Evolutionary conservation across 768 basidiomycete genomes (phyloP).

Genomic region (Lanmaoa rubissima): DNA sequence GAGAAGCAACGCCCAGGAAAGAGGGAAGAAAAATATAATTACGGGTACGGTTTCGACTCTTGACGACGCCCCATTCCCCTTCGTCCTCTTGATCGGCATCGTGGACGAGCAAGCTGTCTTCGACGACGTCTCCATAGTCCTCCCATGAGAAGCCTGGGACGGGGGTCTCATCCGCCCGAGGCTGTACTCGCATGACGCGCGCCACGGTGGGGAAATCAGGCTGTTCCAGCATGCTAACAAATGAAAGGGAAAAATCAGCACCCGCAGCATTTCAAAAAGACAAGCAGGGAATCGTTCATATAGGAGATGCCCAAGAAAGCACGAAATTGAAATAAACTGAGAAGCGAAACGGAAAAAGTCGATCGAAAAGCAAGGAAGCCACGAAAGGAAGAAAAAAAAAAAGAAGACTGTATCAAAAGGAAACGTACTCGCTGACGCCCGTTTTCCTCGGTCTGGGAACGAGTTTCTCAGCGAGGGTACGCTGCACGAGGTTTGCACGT

Average conservation of each 20-base stretch:
- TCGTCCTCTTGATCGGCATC: conserved; percentile 73
- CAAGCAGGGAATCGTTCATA: not conserved
- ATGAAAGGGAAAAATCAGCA: not conserved
- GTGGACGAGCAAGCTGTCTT: conserved; percentile 39
- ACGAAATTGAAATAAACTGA: not conserved
- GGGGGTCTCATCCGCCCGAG: conserved; percentile 54
- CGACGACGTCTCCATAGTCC: conserved; percentile 69
- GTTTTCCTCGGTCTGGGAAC: conserved; percentile 66
- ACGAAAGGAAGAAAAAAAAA: not conserved
- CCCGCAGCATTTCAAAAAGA: not conserved
- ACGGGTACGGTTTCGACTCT: conserved; percentile 49
- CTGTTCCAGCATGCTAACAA: conserved; percentile 58
- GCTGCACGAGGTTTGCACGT: conserved; percentile 27
- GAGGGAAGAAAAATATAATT: conserved; percentile 15
- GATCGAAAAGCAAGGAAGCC: not conserved
- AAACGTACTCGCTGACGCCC: conserved; percentile 65
- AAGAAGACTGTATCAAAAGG: not conserved
- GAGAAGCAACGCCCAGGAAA: not conserved
- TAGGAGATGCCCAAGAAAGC: not conserved
- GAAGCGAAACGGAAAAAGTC: not conserved
- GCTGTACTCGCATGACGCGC: conserved; percentile 70
- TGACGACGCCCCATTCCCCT: conserved; percentile 75
- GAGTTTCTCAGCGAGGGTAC: conserved; percentile 59
- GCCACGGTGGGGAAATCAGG: conserved; percentile 53
- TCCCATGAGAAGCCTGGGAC: conserved; percentile 70